Base-by-base conservation (phyloP, 805 yeast genomes). In the Metschnikowia corniflorae region DNA sequence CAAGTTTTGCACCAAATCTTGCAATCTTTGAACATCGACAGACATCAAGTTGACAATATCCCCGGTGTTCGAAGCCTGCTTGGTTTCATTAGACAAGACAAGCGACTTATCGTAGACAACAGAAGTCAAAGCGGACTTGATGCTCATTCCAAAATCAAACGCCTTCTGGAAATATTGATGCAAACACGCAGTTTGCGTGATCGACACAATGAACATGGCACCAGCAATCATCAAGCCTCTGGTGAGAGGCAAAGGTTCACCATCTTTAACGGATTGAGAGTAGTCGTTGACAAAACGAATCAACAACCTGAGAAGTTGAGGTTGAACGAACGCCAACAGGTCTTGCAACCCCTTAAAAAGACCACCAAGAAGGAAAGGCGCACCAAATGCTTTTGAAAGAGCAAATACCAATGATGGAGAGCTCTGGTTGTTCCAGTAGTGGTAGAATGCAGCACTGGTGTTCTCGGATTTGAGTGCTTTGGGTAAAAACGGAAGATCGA, bases 1-100 rank as follows among this genome's bases (percentile, higher is more conserved):
- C 44, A 88, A 75, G 59, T 81, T 77, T 56, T 85, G 88, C 16
- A 83, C 76, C 38, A 87, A 68, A 49, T 86, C 95, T 57, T 86
- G 95, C 39, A 89, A 65, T 63, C 95, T 78, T 62, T 85, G 95
- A 3, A 88, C 80, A 63, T 89, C 97, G 29, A 89, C 95, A 35
- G 95, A 81, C 96, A 89, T 87, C 52, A 89, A 70, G 55, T 89
- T 89, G 40, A 89, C 97, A 47, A 91, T 85, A 57, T 88, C 96
- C 54, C 97, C 97, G 4, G 95, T 85, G 21, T 86, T 76, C 26
- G 86, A 77, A 50, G 75, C 62, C 54, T 77, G 78, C 42, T 78
- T 78, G 8, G 86, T 76, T 53, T 85, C 93, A 47, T 77, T 80
- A 2, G 91, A 82, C 42, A 85, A 63, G 10, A 71, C 75, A 45